These are phyloP conservation scores for Penicillium sp. DNA, from an alignment of 2,329 filamentous ascomycete genomes.

Conservation along the genomic window DNA sequence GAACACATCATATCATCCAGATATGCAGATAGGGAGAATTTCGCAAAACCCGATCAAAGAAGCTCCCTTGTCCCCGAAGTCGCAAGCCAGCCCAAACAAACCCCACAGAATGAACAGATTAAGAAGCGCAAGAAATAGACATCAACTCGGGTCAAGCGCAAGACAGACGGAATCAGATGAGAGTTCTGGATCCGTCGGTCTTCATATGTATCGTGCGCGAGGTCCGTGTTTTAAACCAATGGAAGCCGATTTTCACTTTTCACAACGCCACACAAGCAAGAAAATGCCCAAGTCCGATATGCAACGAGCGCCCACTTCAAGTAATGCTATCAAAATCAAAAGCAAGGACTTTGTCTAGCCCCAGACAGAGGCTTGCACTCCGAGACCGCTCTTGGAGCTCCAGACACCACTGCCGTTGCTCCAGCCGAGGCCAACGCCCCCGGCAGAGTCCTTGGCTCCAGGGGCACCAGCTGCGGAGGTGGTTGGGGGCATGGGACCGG, in stretches of 20 bases:
- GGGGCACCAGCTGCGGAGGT: slow-evolving; percentile 40
- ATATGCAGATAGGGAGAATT: not conserved
- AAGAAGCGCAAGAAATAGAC: slow-evolving; percentile 1
- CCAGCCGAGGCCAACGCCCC: slow-evolving; percentile 60
- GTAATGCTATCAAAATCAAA: slow-evolving; percentile 2
- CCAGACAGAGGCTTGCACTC: slow-evolving; percentile 91
- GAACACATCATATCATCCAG: slow-evolving; percentile 3
- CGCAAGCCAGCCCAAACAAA: slow-evolving; percentile 17
- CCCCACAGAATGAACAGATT: slow-evolving; percentile 1
- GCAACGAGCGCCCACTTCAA: slow-evolving; percentile 8
- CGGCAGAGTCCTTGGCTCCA: slow-evolving; percentile 41
- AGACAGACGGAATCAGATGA: not conserved
- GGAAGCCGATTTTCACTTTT: slow-evolving; percentile 10
- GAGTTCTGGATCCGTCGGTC: slow-evolving; percentile 5
- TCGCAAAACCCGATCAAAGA: not conserved
- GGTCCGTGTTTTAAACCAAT: not conserved
- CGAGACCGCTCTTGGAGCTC: slow-evolving; percentile 76
- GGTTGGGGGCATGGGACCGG: slow-evolving; percentile 56
- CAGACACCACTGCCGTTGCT: slow-evolving; percentile 76
- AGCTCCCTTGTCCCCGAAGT: not conserved
- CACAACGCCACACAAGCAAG: slow-evolving; percentile 29
- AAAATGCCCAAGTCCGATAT: slow-evolving; percentile 17
- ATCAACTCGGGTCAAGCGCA: slow-evolving; percentile 1
- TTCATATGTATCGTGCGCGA: slow-evolving; percentile 33
- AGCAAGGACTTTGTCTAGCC: slow-evolving; percentile 55